Percentiles rank a stretch among this genome's conserved stretches.
phyloP scores from a whole-genome alignment of 768 basidiomycete species.

The Pleurotus tuber-regium region DNA sequence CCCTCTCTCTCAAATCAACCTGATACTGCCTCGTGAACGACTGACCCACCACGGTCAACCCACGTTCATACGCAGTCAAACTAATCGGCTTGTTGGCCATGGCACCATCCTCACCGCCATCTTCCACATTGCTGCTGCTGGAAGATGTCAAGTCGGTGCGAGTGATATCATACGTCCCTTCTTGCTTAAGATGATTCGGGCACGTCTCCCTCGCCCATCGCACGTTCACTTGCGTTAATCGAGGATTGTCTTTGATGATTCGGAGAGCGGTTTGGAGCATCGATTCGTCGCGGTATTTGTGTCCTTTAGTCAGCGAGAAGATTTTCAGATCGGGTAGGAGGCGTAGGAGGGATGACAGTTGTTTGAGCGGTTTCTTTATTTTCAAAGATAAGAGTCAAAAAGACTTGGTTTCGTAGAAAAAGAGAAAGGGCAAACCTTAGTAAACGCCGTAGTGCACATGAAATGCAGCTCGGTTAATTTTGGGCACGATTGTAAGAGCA shows the following conservation, averaged over 20 bases:
- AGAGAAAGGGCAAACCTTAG: too few species aligned
- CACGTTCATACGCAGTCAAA: background rate
- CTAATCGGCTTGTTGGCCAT: background rate
- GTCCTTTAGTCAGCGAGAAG: constrained; percentile 49
- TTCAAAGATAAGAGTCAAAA: background rate
- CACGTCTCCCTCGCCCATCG: constrained; percentile 8
- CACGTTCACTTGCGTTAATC: constrained; percentile 3
- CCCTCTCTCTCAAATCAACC: background rate
- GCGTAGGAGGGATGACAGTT: constrained; percentile 35
- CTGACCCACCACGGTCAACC: constrained; percentile 3
- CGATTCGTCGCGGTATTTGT: constrained; percentile 36
- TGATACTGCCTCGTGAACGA: constrained; percentile 9
- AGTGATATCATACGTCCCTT: constrained; percentile 4
- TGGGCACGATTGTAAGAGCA: constrained; percentile 33
- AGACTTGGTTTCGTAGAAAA: background rate
- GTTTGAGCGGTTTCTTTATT: constrained; percentile 37
- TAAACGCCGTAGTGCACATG: constrained; percentile 49
- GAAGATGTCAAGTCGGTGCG: background rate
- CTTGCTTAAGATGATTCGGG: constrained; percentile 8
- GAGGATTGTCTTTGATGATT: constrained; percentile 6
- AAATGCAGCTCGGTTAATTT: constrained; percentile 46
- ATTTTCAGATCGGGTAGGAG: constrained; percentile 38
- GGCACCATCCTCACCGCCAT: background rate
- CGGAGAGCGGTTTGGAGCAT: constrained; percentile 4
- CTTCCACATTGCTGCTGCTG: background rate